Evolutionary conservation across 768 basidiomycete species (phyloP).

Genomic region (Leccinum ochraceum): DNA sequence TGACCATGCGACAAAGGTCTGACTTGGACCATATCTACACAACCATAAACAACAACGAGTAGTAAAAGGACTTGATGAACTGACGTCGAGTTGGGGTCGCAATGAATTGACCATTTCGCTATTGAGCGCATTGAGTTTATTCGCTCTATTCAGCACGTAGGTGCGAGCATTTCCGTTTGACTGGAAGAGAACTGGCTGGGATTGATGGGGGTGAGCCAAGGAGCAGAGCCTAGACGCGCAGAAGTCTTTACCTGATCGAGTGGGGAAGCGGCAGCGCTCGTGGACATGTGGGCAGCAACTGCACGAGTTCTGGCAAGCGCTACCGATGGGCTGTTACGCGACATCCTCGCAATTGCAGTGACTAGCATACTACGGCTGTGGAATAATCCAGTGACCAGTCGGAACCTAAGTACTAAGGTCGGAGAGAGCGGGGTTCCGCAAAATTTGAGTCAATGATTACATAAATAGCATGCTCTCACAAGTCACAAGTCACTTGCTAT

Average conservation of each 20-base stretch:
- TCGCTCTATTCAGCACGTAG: slow-evolving; percentile 78
- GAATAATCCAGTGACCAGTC: neutral
- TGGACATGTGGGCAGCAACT: slow-evolving; percentile 39
- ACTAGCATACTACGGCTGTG: slow-evolving; percentile 29
- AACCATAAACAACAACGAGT: slow-evolving; percentile 10
- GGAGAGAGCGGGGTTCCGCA: slow-evolving; percentile 6
- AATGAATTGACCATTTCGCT: slow-evolving; percentile 74
- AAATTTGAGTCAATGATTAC: slow-evolving; percentile 15
- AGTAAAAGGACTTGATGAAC: slow-evolving; percentile 15
- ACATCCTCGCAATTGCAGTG: slow-evolving; percentile 30
- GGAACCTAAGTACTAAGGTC: neutral
- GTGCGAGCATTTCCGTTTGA: slow-evolving; percentile 62
- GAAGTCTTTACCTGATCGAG: slow-evolving; percentile 27
- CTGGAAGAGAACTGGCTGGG: slow-evolving; percentile 63
- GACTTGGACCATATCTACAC: slow-evolving; percentile 73
- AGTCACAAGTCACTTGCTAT: neutral
- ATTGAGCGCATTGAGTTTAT: slow-evolving; percentile 82
- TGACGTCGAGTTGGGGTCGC: slow-evolving; percentile 73
- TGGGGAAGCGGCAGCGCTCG: slow-evolving; percentile 11
- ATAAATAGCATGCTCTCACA: slow-evolving; percentile 8
- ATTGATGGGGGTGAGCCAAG: slow-evolving; percentile 22
- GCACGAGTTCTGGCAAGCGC: slow-evolving; percentile 32
- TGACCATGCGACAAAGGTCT: slow-evolving; percentile 68
- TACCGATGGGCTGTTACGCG: slow-evolving; percentile 28
- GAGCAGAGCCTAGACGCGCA: neutral